Evolutionary conservation across 1,139 yeast genomes (phyloP), one percentile per base, ranked within the genome.

Genomic region (Candida labiduridarum): DNA sequence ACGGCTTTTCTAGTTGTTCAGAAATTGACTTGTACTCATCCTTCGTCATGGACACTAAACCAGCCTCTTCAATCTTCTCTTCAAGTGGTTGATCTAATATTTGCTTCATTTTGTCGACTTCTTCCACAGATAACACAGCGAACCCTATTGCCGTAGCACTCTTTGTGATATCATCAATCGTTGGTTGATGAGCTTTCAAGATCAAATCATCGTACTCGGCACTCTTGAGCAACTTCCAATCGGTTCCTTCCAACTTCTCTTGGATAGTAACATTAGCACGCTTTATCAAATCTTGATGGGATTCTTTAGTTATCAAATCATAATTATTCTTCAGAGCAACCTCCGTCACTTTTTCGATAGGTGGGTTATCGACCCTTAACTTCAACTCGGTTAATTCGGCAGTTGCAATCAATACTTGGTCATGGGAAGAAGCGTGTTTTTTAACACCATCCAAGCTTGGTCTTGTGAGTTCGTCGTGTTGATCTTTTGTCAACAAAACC

Each of bases 181-280:
- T 63, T 2, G 79, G 79, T 56, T 71, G 70, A 48, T 71, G 70
- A 6, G 75, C 76, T 44, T 59, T 63, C 11, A 72, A 51, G 22
- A 72, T 58, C 51, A 75, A 60, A 12, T 64, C 65, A 46, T 73
- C 73, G 50, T 71, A 71, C 35, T 69, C 75, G 9, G 57, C 53
- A 22, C 40, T 48, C 22, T 59, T 50, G 2, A 72, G 46, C 7
- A 71, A 44, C 52, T 61, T 65, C 55, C 59, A 59, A 19, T 63
- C 61, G 0, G 64, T 56, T n/a, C 63, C 67, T 44, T 59, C 57
- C 8, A 69, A 56, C 49, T 57, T 66, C 3, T 60, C 65, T 45
- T 71, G 71, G 25, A 66, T 50, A 1, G 68, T 50, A 27, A 59
- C 60, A 29, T 55, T 49, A 7, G 63, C 56, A 5, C 30, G 47